phyloP scores from a whole-genome alignment of 2,329 filamentous ascomycete species.

The Tympanopsis confertula region DNA sequence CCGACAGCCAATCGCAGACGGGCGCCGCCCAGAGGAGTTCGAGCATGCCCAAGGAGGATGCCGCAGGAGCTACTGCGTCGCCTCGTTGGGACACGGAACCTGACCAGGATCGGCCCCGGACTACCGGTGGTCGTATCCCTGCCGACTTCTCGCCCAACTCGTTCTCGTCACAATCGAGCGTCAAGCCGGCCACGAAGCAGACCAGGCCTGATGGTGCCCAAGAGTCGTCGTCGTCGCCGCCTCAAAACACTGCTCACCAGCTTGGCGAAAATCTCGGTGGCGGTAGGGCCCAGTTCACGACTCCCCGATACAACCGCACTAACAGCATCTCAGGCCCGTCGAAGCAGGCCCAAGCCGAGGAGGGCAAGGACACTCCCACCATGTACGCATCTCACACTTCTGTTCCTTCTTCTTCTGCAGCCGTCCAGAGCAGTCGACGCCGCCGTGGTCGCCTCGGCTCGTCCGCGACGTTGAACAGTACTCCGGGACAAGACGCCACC shows the following conservation, averaged over 20 bases:
- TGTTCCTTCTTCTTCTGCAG: neutral
- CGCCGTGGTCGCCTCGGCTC: no score
- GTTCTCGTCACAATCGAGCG: neutral
- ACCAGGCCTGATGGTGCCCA: neutral
- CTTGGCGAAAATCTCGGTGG: neutral
- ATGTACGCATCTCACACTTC: neutral
- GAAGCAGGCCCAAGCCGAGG: no score
- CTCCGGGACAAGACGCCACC: no score
- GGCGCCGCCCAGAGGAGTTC: neutral
- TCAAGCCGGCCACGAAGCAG: neutral
- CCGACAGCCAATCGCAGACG: neutral
- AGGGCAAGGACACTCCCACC: neutral
- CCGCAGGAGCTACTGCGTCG: neutral
- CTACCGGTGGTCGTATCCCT: neutral
- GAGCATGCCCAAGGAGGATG: neutral
- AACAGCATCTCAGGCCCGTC: no score
- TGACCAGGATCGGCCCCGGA: neutral
- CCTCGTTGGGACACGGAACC: neutral
- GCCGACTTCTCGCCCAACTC: neutral
- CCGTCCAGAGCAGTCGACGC: no score
- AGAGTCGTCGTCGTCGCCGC: neutral
- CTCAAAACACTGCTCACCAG: neutral
- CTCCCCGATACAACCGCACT: no score
- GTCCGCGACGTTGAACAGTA: no score
- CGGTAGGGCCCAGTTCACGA: no score